phyloP scores from a whole-genome alignment of 306 rosid genomes.

The Sicyos edulis region DNA sequence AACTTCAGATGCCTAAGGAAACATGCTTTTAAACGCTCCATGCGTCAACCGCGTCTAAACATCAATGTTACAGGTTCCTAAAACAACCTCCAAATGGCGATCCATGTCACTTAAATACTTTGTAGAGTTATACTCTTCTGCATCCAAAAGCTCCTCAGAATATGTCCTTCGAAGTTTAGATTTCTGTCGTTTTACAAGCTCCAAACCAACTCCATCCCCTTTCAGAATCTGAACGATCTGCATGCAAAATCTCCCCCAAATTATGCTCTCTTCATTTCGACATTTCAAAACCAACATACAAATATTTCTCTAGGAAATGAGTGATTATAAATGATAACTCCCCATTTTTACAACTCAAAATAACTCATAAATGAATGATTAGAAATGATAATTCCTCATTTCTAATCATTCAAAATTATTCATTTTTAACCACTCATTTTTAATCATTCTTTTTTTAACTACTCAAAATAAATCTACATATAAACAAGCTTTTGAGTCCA shows the following conservation, averaged over 20 bases:
- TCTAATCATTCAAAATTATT: no score
- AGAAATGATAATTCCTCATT: no score
- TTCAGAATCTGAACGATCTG: slow-evolving; percentile 57
- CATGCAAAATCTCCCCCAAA: background rate
- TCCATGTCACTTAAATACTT: slow-evolving; percentile 47
- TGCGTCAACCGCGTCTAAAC: background rate
- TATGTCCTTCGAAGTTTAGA: slow-evolving; percentile 63
- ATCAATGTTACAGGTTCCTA: slow-evolving; percentile 29
- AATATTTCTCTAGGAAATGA: no score
- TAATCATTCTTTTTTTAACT: no score
- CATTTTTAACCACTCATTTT: no score
- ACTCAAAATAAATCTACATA: no score
- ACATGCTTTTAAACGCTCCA: no score
- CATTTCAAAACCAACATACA: background rate
- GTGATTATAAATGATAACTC: no score
- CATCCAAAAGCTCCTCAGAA: slow-evolving; percentile 70
- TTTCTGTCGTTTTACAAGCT: slow-evolving; percentile 33
- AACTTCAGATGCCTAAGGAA: no score
- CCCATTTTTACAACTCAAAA: no score
- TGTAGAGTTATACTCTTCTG: slow-evolving; percentile 84
- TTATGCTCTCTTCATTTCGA: background rate
- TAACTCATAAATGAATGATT: no score
- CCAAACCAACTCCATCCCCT: slow-evolving; percentile 45
- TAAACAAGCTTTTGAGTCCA: no score
- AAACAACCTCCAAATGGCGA: slow-evolving; percentile 47